Evolutionary conservation across 805 yeast genomes (phyloP).

Genomic region (Hanseniaspora mollemarum): DNA sequence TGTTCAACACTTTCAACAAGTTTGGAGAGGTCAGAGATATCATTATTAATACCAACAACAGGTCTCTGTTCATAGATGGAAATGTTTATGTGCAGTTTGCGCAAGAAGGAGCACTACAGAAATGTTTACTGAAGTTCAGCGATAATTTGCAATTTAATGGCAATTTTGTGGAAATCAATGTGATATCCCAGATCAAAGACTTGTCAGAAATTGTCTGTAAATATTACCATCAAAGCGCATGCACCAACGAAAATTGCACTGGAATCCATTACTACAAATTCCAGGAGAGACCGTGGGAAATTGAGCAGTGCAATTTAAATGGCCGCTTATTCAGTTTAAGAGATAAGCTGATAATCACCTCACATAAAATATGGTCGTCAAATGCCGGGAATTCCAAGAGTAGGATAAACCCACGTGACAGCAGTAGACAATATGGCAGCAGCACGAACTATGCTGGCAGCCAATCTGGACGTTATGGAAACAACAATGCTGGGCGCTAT

Average conservation of each 20-base stretch:
- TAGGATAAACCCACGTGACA: neutral
- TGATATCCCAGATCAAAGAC: slow-evolving; percentile 8
- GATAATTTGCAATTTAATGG: slow-evolving; percentile 23
- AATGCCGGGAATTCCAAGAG: neutral
- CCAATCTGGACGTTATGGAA: no score
- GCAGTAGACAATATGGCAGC: neutral
- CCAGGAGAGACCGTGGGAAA: neutral
- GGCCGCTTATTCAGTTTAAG: slow-evolving; percentile 3
- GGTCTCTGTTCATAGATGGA: slow-evolving; percentile 71
- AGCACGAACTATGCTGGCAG: neutral
- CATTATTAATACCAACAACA: slow-evolving; percentile 64
- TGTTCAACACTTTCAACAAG: slow-evolving; percentile 38
- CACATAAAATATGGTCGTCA: slow-evolving; percentile 12
- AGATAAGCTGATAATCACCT: slow-evolving; percentile 8
- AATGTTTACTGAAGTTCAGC: slow-evolving; percentile 52
- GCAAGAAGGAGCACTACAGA: slow-evolving; percentile 44
- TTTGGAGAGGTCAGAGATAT: slow-evolving; percentile 47
- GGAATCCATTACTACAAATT: slow-evolving; percentile 11
- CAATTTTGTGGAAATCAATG: slow-evolving; percentile 7
- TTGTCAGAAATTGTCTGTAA: slow-evolving; percentile 11
- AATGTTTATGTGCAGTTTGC: slow-evolving; percentile 65
- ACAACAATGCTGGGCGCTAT: neutral
- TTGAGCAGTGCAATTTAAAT: neutral
- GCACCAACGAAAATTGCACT: slow-evolving; percentile 8
- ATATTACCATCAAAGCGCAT: slow-evolving; percentile 4